Percentiles rank a stretch among this genome's conserved stretches.
These are phyloP conservation scores for Camillea tinctor DNA, from an alignment of 2,329 filamentous ascomycete species.

Conservation along the genomic window DNA sequence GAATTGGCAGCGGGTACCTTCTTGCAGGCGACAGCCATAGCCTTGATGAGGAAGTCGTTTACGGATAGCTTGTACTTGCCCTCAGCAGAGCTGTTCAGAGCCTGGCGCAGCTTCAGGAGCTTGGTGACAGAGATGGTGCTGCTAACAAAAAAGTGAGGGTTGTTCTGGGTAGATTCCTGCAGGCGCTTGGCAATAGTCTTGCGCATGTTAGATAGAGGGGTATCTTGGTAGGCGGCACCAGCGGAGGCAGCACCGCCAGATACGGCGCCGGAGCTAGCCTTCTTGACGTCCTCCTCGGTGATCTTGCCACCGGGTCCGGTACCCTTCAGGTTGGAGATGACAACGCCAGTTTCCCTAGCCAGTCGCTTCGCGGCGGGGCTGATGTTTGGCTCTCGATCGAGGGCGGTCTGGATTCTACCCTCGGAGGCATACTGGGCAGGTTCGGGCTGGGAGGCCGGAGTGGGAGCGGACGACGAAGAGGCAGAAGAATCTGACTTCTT, in stretches of 20 bases:
- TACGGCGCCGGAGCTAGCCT: conserved; percentile 67
- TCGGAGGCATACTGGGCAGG: conserved; percentile 70
- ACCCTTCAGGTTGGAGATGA: conserved; percentile 78
- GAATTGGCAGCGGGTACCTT: conserved; percentile 97
- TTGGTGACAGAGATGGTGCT: conserved; percentile 88
- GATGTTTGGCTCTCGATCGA: conserved; percentile 78
- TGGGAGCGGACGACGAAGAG: conserved; percentile 57
- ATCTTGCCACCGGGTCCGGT: conserved; percentile 82
- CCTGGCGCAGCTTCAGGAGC: conserved; percentile 92
- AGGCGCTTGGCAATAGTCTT: conserved; percentile 95
- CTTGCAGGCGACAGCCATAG: conserved; percentile 79
- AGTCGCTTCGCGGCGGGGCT: conserved; percentile 74
- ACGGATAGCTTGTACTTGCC: conserved; percentile 99
- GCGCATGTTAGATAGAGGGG: conserved; percentile 87
- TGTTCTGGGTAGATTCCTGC: conserved; percentile 83
- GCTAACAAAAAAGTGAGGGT: conserved; percentile 98
- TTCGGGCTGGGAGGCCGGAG: conserved; percentile 52
- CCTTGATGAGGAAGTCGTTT: conserved; percentile 99
- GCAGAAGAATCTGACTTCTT: conserved; percentile 61
- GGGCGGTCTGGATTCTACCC: conserved; percentile 76
- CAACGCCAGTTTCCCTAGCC: conserved; percentile 80
- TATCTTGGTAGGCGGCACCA: conserved; percentile 75
- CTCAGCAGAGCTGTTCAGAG: conserved; percentile 82
- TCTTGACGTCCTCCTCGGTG: conserved; percentile 91
- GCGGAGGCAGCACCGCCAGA: conserved; percentile 50